A percentile compares a stretch with the other conserved stretches of the same genome.
Conservation (phyloP, 2,329 filamentous ascomycete genomes). For the Chaetomiaceae sp. region DNA sequence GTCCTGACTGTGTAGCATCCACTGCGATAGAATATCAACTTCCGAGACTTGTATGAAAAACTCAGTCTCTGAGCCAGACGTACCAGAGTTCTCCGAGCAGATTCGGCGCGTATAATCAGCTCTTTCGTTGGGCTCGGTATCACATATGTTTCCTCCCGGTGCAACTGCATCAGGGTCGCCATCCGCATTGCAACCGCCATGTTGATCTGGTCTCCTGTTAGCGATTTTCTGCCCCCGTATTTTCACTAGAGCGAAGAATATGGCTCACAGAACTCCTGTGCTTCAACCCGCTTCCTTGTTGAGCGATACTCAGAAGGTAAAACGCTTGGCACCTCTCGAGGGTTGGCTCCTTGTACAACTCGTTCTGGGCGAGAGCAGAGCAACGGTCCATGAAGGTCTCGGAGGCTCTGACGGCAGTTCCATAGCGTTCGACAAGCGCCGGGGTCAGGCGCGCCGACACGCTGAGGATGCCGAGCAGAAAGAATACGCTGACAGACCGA, state of each 20-base stretch:
- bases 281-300: conserved; percentile 52
- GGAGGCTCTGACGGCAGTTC: conserved; percentile 47
- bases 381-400: conserved; percentile 52
- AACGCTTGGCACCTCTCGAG: conserved; percentile 56
- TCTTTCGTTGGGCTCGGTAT: conserved; percentile 41
- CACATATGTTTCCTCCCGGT: conserved; percentile 52
- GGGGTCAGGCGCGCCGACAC: conserved; percentile 54
- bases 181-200: conserved; percentile 54
- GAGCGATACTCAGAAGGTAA: conserved; percentile 54
- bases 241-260: not conserved
- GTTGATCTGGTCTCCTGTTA: conserved; percentile 42
- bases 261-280: conserved; percentile 50
- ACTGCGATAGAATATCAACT: conserved; percentile 35
- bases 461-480: conserved; percentile 52
- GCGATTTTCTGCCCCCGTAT: not conserved
- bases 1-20: conserved; percentile 58
- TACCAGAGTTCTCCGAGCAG: conserved; percentile 54
- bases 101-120: conserved; percentile 47
- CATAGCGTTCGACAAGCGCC: conserved; percentile 44
- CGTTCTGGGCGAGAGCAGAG: conserved; percentile 42
- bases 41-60: not conserved
- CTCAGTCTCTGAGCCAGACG: conserved; percentile 22
- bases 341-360: conserved; percentile 50
- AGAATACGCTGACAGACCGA: conserved; percentile 49
- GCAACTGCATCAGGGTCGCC: conserved; percentile 51